Evolutionary conservation across 1,284 basidiomycete species (phyloP), one percentile per base, ranked within the genome.

Genomic region (Rhodotorula glutinis): DNA sequence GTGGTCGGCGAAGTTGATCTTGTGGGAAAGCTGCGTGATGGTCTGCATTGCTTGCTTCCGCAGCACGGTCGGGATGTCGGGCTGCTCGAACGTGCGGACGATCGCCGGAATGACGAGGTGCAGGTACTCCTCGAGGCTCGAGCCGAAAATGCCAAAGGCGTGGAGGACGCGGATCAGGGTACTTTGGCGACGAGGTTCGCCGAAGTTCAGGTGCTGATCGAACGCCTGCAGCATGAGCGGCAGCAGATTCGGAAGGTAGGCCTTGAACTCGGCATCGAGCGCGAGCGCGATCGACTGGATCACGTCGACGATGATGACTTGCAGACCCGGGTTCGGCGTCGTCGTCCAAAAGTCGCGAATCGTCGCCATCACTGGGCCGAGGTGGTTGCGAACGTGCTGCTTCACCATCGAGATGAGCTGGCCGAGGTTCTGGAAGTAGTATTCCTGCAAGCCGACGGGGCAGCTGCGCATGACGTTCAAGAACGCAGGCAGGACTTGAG

Each of bases 1-100:
- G 76, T 98, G 94, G 77, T 98, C 96, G n/a, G 91, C 94, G 77
- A 99, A 97, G 80, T 98, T 98, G 75, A 98, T 92, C 71, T 95
- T 87, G 72, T 89, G 85, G 21, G 92, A 93, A 25, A 99, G 81
- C 40, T 91, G 90, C 53, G 93, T 93, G 25, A 98, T 90, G 0
- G 92, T 95, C 70, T 90, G 86, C 57, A 98, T 89, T 0, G 95
- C 94, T 55, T 88, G 86, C 79, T 91, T 92, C 53, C 95, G 87
- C 55, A 98, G 81, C 40, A 85, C 81, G 2, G 85, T 84, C 2
- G 88, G 85, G 1, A 86, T 88, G 73, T 94, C 92, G 0, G 85
- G 80, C 57, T 91, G 85, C 79, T 98, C 96, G 74, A 94, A 94
- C 5, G 92, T 88, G 76, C 87, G 89, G 66, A 98, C 89, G 69